phyloP scores from a whole-genome alignment of 257 asterid genomes.

The Fraxinus quadrangulata region DNA sequence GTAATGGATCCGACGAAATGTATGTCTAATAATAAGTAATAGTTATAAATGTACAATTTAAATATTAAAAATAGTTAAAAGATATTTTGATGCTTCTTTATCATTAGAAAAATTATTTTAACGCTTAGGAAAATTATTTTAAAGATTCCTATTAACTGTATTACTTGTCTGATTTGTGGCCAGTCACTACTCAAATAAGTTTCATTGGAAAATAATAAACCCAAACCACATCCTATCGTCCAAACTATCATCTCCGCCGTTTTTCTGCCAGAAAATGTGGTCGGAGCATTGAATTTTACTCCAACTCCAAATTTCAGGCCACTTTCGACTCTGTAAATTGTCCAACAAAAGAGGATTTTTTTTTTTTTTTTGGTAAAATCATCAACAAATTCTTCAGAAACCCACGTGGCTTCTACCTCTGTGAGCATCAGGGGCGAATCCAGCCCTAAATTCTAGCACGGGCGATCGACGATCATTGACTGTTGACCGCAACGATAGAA shows the following conservation, averaged over 20 bases:
- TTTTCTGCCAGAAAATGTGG: conserved; percentile 41
- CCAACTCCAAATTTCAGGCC: conserved; percentile 56
- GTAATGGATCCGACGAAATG: no score
- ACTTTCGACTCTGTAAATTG: conserved; percentile 22
- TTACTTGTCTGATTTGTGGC: conserved; percentile 37
- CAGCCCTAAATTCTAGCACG: no score
- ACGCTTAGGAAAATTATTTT: not conserved
- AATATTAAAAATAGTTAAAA: no score
- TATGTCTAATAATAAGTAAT: no score
- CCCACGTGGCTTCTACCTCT: conserved; percentile 34
- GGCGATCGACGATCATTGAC: no score
- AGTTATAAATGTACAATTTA: no score
- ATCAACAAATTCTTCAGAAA: conserved; percentile 60
- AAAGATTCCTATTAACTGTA: not conserved
- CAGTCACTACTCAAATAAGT: conserved; percentile 15
- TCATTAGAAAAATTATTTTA: no score
- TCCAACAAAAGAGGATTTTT: conserved; percentile 28
- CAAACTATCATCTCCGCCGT: conserved; percentile 16
- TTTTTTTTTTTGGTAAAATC: conserved; percentile 24
- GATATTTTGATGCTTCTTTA: no score
- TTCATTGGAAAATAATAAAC: not conserved
- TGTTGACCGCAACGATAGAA: no score
- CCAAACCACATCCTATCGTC: conserved; percentile 16
- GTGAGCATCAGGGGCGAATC: not conserved
- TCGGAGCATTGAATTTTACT: conserved; percentile 53